These are phyloP conservation scores for Lagenaria siceraria DNA, from an alignment of 306 rosid genomes.

Conservation along the genomic window DNA sequence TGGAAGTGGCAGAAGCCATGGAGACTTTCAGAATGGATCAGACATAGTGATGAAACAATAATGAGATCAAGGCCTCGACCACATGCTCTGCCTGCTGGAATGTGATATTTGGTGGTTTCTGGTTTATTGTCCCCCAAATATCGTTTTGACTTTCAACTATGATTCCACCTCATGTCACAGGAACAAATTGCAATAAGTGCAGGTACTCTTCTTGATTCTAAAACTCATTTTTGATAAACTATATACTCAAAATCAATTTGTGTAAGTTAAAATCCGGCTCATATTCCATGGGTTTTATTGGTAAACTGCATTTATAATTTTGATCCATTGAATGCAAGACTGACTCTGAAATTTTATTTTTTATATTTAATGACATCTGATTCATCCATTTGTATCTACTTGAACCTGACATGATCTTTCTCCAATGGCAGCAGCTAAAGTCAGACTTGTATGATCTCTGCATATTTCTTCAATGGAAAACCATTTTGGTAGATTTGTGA, in stretches of 20 bases:
- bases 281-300: not conserved
- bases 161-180: slow-evolving; percentile 21
- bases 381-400: not conserved
- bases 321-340: not conserved
- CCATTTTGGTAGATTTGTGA: slow-evolving; percentile 24
- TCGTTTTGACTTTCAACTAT: slow-evolving; percentile 30
- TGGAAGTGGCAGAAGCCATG: slow-evolving; percentile 99
- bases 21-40: slow-evolving; percentile 91
- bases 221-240: not conserved
- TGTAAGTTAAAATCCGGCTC: not conserved
- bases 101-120: slow-evolving; percentile 29
- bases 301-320: not conserved
- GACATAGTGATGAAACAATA: slow-evolving; percentile 85
- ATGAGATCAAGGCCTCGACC: slow-evolving; percentile 71
- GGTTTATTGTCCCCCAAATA: slow-evolving; percentile 17
- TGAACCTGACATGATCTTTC: not conserved
- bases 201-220: slow-evolving; percentile 18
- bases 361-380: not conserved
- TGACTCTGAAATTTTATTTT: not conserved
- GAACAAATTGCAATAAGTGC: slow-evolving; percentile 21
- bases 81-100: slow-evolving; percentile 43
- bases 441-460: slow-evolving; percentile 10
- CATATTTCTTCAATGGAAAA: slow-evolving; percentile 17
- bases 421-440: slow-evolving; percentile 11
- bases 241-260: not conserved